phyloP scores from a whole-genome alignment of 1,139 yeast genomes.

The Candida glucosophila region DNA sequence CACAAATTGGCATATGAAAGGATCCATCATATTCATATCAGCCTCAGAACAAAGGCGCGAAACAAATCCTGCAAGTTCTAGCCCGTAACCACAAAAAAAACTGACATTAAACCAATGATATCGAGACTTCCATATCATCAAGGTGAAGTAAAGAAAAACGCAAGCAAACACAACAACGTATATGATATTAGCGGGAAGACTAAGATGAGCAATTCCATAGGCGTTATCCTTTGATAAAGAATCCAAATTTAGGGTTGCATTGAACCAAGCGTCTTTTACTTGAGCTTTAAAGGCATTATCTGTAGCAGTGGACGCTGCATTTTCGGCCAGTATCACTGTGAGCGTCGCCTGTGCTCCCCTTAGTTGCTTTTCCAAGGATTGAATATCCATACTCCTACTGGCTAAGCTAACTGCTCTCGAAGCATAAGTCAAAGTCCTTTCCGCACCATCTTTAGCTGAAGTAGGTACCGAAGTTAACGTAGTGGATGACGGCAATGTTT shows the following conservation, averaged over 20 bases:
- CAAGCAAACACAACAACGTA: conserved; percentile 15
- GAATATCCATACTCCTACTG: too few species aligned
- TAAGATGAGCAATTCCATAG: conserved; percentile 25
- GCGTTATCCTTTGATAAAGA: conserved; percentile 16
- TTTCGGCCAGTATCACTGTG: conserved; percentile 20
- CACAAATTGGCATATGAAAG: conserved; percentile 57
- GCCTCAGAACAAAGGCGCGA: conserved; percentile 45
- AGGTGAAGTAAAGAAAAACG: conserved; percentile 11
- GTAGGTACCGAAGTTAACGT: too few species aligned
- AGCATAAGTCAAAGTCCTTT: too few species aligned
- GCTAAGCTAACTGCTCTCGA: too few species aligned
- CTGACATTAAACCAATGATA: conserved; percentile 72
- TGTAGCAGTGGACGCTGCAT: conserved; percentile 33
- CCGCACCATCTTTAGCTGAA: too few species aligned
- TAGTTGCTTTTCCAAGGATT: too few species aligned
- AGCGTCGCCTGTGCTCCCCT: conserved; percentile 32
- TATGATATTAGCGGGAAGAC: conserved; percentile 17
- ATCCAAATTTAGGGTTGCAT: conserved; percentile 22
- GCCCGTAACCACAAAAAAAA: conserved; percentile 49
- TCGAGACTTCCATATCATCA: conserved; percentile 27
- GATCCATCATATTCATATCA: conserved; percentile 28
- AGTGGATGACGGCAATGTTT: too few species aligned
- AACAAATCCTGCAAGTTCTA: conserved; percentile 66
- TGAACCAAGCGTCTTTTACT: conserved; percentile 23
- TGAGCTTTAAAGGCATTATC: conserved; percentile 16